Conservation (phyloP, 805 yeast genomes). For the Kuraishia capsulata region DNA sequence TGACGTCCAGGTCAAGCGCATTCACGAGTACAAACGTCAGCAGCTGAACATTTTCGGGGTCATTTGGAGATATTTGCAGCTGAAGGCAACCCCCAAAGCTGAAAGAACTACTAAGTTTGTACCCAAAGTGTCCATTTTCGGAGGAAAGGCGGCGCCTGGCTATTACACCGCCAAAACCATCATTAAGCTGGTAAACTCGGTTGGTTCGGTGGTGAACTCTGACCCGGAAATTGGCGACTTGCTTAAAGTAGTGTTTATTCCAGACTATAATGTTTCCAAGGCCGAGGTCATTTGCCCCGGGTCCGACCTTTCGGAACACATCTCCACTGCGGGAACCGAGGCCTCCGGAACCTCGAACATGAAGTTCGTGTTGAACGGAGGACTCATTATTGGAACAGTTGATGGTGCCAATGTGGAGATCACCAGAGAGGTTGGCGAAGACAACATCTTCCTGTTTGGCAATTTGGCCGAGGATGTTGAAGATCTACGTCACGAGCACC, state of each 20-base stretch:
- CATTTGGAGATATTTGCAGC: slow-evolving; percentile 69
- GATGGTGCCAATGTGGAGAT: slow-evolving; percentile 97
- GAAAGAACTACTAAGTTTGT: slow-evolving; percentile 52
- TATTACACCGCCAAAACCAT: slow-evolving; percentile 90
- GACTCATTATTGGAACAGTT: slow-evolving; percentile 88
- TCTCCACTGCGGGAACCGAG: slow-evolving; percentile 95
- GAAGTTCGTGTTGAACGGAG: slow-evolving; percentile 94
- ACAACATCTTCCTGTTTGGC: slow-evolving; percentile 86
- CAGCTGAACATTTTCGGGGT: slow-evolving; percentile 89
- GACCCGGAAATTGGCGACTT: slow-evolving; percentile 68
- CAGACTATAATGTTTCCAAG: slow-evolving; percentile 90
- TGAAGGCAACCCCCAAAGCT: slow-evolving; percentile 57
- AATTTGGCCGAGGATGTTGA: slow-evolving; percentile 86
- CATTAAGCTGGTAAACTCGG: slow-evolving; percentile 77
- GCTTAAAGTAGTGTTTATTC: slow-evolving; percentile 79
- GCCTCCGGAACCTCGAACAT: slow-evolving; percentile 94
- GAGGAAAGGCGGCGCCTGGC: slow-evolving; percentile 98
- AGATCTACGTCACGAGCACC: slow-evolving; percentile 69
- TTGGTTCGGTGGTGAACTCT: slow-evolving; percentile 69
- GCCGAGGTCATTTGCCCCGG: slow-evolving; percentile 90
- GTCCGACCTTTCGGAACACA: slow-evolving; percentile 85
- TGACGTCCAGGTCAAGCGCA: slow-evolving; percentile 90
- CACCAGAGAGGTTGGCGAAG: slow-evolving; percentile 89
- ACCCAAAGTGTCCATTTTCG: slow-evolving; percentile 76
- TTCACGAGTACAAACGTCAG: slow-evolving; percentile 93